Conservation (phyloP, 2,329 filamentous ascomycete genomes). For the Aureobasidium namibiae region DNA sequence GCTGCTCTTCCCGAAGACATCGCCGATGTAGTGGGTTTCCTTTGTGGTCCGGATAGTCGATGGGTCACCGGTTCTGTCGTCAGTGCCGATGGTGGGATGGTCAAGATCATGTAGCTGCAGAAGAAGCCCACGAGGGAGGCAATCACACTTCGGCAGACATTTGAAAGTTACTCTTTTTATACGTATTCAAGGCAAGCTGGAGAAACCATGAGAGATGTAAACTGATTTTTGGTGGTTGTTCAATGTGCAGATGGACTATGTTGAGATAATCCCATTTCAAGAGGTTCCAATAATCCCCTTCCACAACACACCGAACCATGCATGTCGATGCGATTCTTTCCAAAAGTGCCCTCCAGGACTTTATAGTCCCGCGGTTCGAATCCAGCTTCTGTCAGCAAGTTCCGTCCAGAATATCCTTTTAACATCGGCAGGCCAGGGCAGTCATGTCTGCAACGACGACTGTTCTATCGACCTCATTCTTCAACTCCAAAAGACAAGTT, state of each 20-base stretch:
- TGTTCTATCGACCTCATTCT: too few species aligned
- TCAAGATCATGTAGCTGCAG: not conserved
- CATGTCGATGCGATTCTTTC: not conserved
- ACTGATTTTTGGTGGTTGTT: too few species aligned
- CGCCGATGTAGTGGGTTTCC: slow-evolving; percentile 57
- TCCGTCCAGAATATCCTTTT: not conserved
- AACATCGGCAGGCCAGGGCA: not conserved
- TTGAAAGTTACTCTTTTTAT: too few species aligned
- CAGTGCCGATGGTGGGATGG: slow-evolving; percentile 19
- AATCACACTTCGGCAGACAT: too few species aligned
- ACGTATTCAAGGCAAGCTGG: too few species aligned
- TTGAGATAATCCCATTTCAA: too few species aligned
- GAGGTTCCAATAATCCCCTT: too few species aligned
- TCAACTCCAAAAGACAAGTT: not conserved
- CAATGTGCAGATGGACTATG: too few species aligned
- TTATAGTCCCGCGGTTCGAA: not conserved
- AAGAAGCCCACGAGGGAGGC: too few species aligned
- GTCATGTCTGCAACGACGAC: too few species aligned
- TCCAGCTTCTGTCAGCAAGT: not conserved
- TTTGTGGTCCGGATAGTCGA: slow-evolving; percentile 21
- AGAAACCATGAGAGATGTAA: too few species aligned
- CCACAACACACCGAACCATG: not conserved
- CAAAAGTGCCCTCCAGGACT: slow-evolving; percentile 3
- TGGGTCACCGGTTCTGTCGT: slow-evolving; percentile 25
- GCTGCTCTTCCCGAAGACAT: slow-evolving; percentile 36